Conservation (phyloP, 2,329 filamentous ascomycete genomes). For the Alternaria consortialis region DNA sequence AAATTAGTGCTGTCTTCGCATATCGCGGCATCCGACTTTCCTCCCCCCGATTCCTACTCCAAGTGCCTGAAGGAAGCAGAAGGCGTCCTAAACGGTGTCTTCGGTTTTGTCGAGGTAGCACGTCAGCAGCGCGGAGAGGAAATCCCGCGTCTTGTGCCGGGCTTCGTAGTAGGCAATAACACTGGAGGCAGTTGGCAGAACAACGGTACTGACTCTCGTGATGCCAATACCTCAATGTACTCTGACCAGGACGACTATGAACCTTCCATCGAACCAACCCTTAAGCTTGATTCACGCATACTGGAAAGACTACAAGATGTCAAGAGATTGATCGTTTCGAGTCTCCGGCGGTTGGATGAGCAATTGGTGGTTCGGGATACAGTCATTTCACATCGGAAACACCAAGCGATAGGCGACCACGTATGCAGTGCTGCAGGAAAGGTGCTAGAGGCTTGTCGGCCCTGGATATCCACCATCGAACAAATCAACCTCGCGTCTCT, state of each 20-base stretch:
- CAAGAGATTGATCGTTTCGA: slow-evolving; percentile 83
- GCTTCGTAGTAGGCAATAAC: slow-evolving; percentile 87
- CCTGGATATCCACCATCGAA: slow-evolving; percentile 89
- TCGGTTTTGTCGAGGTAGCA: slow-evolving; percentile 95
- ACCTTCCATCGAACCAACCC: slow-evolving; percentile 72
- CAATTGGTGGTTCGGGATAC: slow-evolving; percentile 80
- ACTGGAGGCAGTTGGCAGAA: slow-evolving; percentile 87
- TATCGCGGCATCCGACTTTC: slow-evolving; percentile 95
- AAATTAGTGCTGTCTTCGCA: slow-evolving; percentile 98
- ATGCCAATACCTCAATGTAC: slow-evolving; percentile 70
- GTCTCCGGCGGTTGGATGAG: slow-evolving; percentile 87
- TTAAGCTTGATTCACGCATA: slow-evolving; percentile 76
- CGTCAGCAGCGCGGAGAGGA: slow-evolving; percentile 92
- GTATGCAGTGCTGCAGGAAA: slow-evolving; percentile 80
- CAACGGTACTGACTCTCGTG: slow-evolving; percentile 69
- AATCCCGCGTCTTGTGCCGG: slow-evolving; percentile 90
- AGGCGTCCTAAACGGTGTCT: slow-evolving; percentile 90
- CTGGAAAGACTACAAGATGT: slow-evolving; percentile 86
- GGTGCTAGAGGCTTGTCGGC: slow-evolving; percentile 87
- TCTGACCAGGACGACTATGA: slow-evolving; percentile 90
- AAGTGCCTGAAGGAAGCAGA: slow-evolving; percentile 99
- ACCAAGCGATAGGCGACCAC: slow-evolving; percentile 81
- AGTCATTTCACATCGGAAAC: slow-evolving; percentile 78
- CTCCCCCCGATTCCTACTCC: slow-evolving; percentile 88
- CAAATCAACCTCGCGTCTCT: slow-evolving; percentile 87